phyloP scores from a whole-genome alignment of 2,329 filamentous ascomycete species.

The Colletotrichum camelliae region DNA sequence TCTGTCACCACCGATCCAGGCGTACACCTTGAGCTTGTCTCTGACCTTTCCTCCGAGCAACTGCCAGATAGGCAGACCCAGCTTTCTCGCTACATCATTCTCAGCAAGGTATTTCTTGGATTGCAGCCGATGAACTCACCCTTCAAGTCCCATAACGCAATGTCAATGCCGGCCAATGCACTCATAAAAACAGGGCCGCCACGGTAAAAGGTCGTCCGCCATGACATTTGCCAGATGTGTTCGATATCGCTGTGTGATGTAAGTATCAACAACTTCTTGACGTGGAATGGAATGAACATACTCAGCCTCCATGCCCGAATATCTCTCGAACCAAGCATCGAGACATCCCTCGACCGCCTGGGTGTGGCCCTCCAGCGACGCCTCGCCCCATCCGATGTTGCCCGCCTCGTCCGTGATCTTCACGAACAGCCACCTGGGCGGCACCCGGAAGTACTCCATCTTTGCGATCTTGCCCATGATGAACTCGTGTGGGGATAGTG shows the following conservation, averaged over 20 bases:
- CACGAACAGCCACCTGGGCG: conserved; percentile 79
- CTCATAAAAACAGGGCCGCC: conserved; percentile 84
- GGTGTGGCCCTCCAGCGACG: conserved; percentile 75
- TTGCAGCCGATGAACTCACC: conserved; percentile 27
- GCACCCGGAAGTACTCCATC: conserved; percentile 77
- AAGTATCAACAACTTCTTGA: background rate
- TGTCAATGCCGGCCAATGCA: conserved; percentile 78
- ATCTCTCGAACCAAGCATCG: conserved; percentile 67
- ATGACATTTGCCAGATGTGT: conserved; percentile 79
- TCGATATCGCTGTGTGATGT: conserved; percentile 68
- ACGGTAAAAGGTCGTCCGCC: conserved; percentile 76
- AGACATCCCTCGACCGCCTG: conserved; percentile 77
- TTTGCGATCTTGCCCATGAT: conserved; percentile 66
- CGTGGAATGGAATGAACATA: conserved; percentile 35
- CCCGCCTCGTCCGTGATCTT: conserved; percentile 74
- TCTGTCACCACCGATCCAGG: conserved; percentile 79
- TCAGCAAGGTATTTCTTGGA: background rate
- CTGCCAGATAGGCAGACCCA: conserved; percentile 73
- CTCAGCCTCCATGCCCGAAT: conserved; percentile 74
- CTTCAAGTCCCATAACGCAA: conserved; percentile 82
- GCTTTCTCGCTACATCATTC: conserved; percentile 40
- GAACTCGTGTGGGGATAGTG: background rate
- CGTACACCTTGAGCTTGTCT: conserved; percentile 73
- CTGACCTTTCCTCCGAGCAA: conserved; percentile 78
- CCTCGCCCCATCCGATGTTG: conserved; percentile 75